phyloP scores from a whole-genome alignment of 1,284 basidiomycete species.

The Tilletia setariae region DNA sequence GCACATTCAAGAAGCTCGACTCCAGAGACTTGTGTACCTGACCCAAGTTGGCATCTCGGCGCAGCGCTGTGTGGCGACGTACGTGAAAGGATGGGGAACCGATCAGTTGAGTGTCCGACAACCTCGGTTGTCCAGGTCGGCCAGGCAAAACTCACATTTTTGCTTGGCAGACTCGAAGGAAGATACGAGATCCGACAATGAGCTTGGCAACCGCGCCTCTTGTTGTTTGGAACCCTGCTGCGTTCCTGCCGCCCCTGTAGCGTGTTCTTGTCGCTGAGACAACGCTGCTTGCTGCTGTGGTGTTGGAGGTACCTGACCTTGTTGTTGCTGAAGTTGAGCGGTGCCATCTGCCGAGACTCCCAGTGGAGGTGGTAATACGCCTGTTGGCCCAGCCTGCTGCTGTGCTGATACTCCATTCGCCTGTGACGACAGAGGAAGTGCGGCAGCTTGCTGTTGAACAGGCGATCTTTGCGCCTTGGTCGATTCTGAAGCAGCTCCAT shows the following conservation, averaged over 20 bases:
- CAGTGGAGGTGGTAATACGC: no score
- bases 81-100: no score
- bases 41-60: constrained; percentile 77
- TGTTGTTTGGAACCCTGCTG: constrained; percentile 36
- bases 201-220: constrained; percentile 63
- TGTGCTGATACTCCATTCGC: background rate
- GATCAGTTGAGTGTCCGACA: no score
- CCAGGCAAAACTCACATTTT: constrained; percentile 64
- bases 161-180: constrained; percentile 95
- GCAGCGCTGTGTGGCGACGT: no score
- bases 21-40: constrained; percentile 77
- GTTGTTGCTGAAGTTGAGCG: constrained; percentile 14
- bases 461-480: background rate
- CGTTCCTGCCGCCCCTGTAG: constrained; percentile 33
- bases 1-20: constrained; percentile 78
- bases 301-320: background rate
- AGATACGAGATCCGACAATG: constrained; percentile 84
- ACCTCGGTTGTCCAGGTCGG: no score
- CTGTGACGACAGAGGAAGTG: background rate
- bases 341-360: background rate
- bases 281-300: constrained; percentile 23
- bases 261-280: constrained; percentile 25
- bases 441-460: background rate
- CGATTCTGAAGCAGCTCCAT: background rate
- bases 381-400: background rate